A percentile compares a stretch with the other conserved stretches of the same genome.
These are phyloP conservation scores for Phytophthora macrochlamydospora DNA, from an alignment of 352 stramenopile species.

Conservation along the genomic window DNA sequence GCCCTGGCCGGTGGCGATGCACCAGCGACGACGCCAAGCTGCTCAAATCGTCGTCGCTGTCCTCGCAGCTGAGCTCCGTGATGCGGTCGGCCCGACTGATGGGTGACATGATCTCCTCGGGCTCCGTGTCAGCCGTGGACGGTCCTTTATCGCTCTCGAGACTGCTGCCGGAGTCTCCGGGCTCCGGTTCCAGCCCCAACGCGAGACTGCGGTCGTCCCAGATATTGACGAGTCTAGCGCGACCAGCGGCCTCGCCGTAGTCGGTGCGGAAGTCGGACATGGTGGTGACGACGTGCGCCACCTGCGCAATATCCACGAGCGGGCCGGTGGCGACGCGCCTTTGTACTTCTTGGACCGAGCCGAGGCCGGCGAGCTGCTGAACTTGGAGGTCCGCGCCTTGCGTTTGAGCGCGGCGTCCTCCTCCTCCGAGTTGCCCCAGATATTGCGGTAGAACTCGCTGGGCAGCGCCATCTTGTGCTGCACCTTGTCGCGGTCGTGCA, in stretches of 20 bases:
- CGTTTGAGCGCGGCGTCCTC: conserved; percentile 29
- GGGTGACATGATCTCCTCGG: conserved; percentile 50
- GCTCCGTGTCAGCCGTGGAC: conserved; percentile 39
- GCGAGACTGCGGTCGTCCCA: conserved; percentile 51
- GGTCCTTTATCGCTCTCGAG: conserved; percentile 21
- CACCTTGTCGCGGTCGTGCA: conserved; percentile 41
- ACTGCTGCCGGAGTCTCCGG: conserved; percentile 7
- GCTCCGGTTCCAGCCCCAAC: conserved; percentile 20
- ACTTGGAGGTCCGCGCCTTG: conserved; percentile 26
- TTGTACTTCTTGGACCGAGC: conserved; percentile 34
- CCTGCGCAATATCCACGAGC: conserved; percentile 72
- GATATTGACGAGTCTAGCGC: conserved; percentile 47
- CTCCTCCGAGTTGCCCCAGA: conserved; percentile 46
- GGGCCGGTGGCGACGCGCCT: conserved; percentile 41
- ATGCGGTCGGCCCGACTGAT: conserved; percentile 49
- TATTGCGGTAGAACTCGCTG: conserved; percentile 68
- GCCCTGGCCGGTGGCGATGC: conserved; percentile 19
- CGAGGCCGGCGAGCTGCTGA: conserved; percentile 20
- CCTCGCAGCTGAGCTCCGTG: conserved; percentile 51
- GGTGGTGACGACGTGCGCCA: conserved; percentile 72
- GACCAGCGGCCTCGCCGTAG: conserved; percentile 47
- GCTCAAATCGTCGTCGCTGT: conserved; percentile 41
- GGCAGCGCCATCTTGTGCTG: conserved; percentile 42
- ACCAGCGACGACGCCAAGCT: conserved; percentile 22
- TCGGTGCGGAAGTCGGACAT: conserved; percentile 73